Evolutionary conservation across 2,329 filamentous ascomycete genomes (phyloP).

Genomic region (Calonectria pauciramosa): DNA sequence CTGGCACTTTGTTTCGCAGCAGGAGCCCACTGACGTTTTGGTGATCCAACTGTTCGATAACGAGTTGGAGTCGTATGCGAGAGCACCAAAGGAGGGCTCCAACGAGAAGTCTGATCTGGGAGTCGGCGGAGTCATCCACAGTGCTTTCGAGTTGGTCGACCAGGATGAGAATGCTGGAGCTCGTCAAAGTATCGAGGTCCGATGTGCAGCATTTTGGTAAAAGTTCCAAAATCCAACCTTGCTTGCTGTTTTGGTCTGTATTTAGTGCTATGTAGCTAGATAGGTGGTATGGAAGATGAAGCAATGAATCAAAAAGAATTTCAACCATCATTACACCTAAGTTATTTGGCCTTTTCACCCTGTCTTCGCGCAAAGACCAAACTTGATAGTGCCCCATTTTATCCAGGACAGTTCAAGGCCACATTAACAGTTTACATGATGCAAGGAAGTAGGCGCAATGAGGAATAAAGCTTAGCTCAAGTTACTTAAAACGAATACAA

Average conservation of each 20-base stretch:
- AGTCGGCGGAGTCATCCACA: not conserved
- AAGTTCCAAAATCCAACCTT: too few species aligned
- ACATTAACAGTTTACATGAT: too few species aligned
- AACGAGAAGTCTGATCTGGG: not conserved
- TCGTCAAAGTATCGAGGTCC: not conserved
- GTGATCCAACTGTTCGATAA: not conserved
- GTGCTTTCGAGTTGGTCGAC: not conserved
- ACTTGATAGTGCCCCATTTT: not conserved
- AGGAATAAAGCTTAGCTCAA: not conserved
- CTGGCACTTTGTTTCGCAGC: not conserved
- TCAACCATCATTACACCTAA: too few species aligned
- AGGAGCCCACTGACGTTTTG: not conserved
- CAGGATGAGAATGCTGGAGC: not conserved
- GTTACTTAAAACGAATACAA: not conserved
- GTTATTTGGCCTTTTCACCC: not conserved
- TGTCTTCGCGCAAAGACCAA: not conserved
- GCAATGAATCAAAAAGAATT: not conserved
- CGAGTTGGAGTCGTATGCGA: not conserved
- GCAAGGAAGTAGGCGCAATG: not conserved
- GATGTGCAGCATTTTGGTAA: conserved; percentile 8
- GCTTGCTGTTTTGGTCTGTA: not conserved
- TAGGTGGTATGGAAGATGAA: too few species aligned
- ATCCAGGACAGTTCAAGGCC: not conserved
- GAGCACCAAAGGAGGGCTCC: not conserved
- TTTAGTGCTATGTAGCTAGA: not conserved